These are phyloP conservation scores for Populus tremula DNA, from an alignment of 345 rosid genomes.

Conservation along the genomic window DNA sequence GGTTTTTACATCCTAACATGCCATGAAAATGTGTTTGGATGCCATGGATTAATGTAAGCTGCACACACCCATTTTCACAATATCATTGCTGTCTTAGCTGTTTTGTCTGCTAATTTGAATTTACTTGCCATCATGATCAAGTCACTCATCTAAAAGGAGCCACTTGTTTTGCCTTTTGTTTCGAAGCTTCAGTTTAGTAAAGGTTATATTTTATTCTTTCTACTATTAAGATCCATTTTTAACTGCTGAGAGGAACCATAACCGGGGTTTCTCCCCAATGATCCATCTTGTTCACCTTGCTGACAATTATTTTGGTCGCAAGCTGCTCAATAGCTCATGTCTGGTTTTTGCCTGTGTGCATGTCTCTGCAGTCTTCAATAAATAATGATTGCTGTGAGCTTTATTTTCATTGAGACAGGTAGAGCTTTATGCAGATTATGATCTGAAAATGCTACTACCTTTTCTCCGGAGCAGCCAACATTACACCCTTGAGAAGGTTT, in stretches of 20 bases:
- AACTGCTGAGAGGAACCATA: not conserved
- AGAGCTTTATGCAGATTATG: slow-evolving; percentile 88
- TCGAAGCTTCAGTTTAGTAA: not conserved
- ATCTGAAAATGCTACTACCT: slow-evolving; percentile 88
- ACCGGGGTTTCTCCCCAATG: not conserved
- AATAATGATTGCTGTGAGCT: slow-evolving; percentile 16
- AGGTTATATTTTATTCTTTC: not conserved
- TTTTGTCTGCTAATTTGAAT: not conserved
- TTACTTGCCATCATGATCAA: not conserved
- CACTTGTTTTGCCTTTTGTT: not conserved
- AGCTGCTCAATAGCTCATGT: not conserved
- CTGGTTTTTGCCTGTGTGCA: not conserved
- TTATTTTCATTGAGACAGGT: slow-evolving; percentile 53
- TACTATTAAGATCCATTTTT: slow-evolving; percentile 1
- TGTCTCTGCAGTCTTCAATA: slow-evolving; percentile 1
- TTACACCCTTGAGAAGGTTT: slow-evolving; percentile 93
- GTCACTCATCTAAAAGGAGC: not conserved
- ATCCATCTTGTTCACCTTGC: not conserved
- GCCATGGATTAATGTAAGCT: not conserved
- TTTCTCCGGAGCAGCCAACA: slow-evolving; percentile 98
- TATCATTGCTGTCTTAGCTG: not conserved
- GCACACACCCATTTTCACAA: not conserved
- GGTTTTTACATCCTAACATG: not conserved
- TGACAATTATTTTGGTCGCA: not conserved
- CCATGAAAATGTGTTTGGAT: not conserved